Conservation (phyloP, 305 asterid genomes). For the Fraxinus latifolia region DNA sequence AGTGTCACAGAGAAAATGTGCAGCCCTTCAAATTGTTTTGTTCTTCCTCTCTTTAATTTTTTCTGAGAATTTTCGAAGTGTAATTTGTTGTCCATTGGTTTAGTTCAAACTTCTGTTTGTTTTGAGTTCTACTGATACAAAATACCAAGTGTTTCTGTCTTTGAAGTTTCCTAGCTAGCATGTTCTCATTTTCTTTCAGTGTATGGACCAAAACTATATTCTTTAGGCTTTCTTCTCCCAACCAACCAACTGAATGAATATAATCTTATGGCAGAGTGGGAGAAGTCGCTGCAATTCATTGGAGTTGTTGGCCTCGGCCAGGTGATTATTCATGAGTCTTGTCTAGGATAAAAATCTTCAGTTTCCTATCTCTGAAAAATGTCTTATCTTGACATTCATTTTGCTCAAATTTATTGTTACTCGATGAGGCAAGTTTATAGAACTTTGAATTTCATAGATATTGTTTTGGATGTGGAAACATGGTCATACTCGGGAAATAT, state of each 20-base stretch:
- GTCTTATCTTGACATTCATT: neutral
- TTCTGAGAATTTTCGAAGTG: neutral
- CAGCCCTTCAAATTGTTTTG: neutral
- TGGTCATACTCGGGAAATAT: neutral
- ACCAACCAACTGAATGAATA: slow-evolving; percentile 13
- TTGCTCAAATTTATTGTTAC: neutral
- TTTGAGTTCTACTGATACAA: neutral
- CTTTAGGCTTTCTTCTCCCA: neutral
- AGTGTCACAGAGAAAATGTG: neutral
- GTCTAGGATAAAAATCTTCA: slow-evolving; percentile 6
- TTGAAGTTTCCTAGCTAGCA: neutral
- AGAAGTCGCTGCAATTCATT: slow-evolving; percentile 60
- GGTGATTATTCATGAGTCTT: slow-evolving; percentile 38
- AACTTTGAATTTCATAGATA: neutral
- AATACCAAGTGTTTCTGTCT: neutral
- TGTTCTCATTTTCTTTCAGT: neutral
- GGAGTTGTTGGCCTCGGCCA: slow-evolving; percentile 63
- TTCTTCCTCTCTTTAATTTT: neutral
- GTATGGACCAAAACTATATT: neutral
- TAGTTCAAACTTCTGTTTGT: neutral
- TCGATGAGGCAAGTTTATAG: neutral
- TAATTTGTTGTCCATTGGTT: neutral
- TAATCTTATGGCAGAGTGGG: slow-evolving; percentile 70
- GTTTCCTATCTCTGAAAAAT: slow-evolving; percentile 9
- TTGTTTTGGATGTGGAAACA: neutral